Conservation (phyloP, 768 basidiomycete species). For the Brasilioporus rufonigricans region DNA sequence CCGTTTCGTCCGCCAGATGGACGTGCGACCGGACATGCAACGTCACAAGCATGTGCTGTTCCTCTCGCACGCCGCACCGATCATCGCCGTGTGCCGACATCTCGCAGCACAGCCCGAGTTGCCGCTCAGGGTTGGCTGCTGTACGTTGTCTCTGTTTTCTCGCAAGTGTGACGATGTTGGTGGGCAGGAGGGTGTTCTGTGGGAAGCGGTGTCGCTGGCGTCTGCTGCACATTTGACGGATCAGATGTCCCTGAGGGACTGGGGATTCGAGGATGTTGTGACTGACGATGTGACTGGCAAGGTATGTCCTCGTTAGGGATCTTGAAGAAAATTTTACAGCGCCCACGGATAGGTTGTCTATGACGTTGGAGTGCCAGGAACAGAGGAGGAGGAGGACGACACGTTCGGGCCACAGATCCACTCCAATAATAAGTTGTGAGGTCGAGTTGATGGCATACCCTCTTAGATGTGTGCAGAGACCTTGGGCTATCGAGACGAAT, state of each 20-base stretch:
- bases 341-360: conserved; percentile 53
- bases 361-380: conserved; percentile 67
- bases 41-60: conserved; percentile 56
- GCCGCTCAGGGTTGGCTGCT: conserved; percentile 69
- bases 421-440: conserved; percentile 10
- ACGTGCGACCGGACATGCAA: conserved; percentile 38
- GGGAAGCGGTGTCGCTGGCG: conserved; percentile 48
- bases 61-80: conserved; percentile 73
- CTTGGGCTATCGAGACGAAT: not conserved
- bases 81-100: conserved; percentile 60
- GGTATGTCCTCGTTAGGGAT: conserved; percentile 38
- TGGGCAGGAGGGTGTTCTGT: conserved; percentile 38
- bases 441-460: not conserved
- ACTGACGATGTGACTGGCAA: conserved; percentile 49
- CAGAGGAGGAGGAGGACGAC: conserved; percentile 56
- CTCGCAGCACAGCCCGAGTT: conserved; percentile 53
- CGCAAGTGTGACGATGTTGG: conserved; percentile 29
- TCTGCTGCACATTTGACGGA: conserved; percentile 55
- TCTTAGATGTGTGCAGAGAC: not conserved
- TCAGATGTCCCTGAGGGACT: conserved; percentile 61
- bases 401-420: conserved; percentile 51
- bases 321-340: not conserved
- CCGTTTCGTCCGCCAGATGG: conserved; percentile 50
- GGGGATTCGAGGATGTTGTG: conserved; percentile 78
- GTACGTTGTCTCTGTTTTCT: conserved; percentile 60